Evolutionary conservation across 2,329 filamentous ascomycete genomes (phyloP).

Genomic region (Xylariaceae sp.): DNA sequence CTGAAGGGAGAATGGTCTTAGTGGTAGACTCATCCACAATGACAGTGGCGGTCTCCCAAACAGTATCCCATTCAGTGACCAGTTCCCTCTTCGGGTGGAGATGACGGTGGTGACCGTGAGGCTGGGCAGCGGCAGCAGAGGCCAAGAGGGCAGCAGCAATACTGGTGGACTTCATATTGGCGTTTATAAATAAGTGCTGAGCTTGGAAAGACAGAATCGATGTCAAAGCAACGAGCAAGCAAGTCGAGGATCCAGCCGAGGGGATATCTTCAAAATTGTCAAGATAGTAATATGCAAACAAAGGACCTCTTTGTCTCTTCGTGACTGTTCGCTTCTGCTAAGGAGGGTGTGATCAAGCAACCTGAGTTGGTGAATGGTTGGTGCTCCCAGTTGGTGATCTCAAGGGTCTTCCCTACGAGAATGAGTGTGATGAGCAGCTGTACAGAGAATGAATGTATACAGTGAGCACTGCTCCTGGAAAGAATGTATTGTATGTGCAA

Average conservation of each 20-base stretch:
- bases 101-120: constrained; percentile 46
- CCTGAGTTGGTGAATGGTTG: constrained; percentile 2
- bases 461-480: constrained; percentile 41
- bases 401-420: constrained; percentile 24
- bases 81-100: constrained; percentile 45
- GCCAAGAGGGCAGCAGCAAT: constrained; percentile 47
- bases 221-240: constrained; percentile 3
- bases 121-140: constrained; percentile 53
- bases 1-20: constrained; percentile 44
- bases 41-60: constrained; percentile 56
- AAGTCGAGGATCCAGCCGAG: constrained; percentile 32
- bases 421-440: constrained; percentile 34
- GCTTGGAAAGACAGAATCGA: constrained; percentile 11
- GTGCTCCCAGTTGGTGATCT: constrained; percentile 7
- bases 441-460: constrained; percentile 38
- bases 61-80: constrained; percentile 48
- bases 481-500: constrained; percentile 31
- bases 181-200: constrained; percentile 17
- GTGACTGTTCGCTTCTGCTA: constrained; percentile 10
- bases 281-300: constrained; percentile 8
- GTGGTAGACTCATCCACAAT: constrained; percentile 55
- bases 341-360: neutral
- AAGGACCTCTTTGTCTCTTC: constrained; percentile 13
- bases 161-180: constrained; percentile 50
- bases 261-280: constrained; percentile 26